These are phyloP conservation scores for Hortiboletus campestris DNA, from an alignment of 768 basidiomycete genomes.

Conservation along the genomic window DNA sequence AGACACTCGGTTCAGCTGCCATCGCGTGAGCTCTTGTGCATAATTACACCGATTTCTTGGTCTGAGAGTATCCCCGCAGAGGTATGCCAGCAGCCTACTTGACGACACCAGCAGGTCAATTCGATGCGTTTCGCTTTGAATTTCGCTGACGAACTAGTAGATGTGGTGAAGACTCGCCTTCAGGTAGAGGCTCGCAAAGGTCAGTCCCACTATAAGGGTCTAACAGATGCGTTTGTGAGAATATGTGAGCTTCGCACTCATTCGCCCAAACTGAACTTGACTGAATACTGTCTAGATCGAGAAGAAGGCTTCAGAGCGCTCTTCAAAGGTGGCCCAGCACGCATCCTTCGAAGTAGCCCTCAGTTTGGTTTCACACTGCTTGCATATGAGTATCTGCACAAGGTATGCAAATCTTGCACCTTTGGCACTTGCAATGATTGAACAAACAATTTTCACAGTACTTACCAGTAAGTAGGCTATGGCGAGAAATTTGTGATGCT, in stretches of 20 bases:
- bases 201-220: slow-evolving; percentile 87
- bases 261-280: slow-evolving; percentile 8
- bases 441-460: slow-evolving; percentile 21
- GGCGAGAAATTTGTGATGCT: slow-evolving; percentile 2
- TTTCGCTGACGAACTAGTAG: slow-evolving; percentile 39
- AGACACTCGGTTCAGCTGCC: slow-evolving; percentile 81
- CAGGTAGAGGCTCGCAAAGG: slow-evolving; percentile 93
- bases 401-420: slow-evolving; percentile 38
- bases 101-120: slow-evolving; percentile 82
- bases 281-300: slow-evolving; percentile 46
- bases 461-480: slow-evolving; percentile 28
- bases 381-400: slow-evolving; percentile 72
- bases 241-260: slow-evolving; percentile 64
- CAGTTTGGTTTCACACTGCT: slow-evolving; percentile 95
- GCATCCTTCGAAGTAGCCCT: slow-evolving; percentile 83
- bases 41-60: slow-evolving; percentile 16
- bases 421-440: not conserved
- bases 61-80: slow-evolving; percentile 44
- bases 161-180: slow-evolving; percentile 96
- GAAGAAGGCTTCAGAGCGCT: slow-evolving; percentile 89
- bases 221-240: slow-evolving; percentile 84
- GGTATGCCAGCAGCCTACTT: slow-evolving; percentile 98
- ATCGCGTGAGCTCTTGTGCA: slow-evolving; percentile 59
- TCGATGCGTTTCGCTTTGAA: slow-evolving; percentile 7
- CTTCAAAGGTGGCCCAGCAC: slow-evolving; percentile 90